Evolutionary conservation across 1,139 yeast species (phyloP), one percentile per base, ranked within the genome.

Genomic region (Candida sp.): DNA sequence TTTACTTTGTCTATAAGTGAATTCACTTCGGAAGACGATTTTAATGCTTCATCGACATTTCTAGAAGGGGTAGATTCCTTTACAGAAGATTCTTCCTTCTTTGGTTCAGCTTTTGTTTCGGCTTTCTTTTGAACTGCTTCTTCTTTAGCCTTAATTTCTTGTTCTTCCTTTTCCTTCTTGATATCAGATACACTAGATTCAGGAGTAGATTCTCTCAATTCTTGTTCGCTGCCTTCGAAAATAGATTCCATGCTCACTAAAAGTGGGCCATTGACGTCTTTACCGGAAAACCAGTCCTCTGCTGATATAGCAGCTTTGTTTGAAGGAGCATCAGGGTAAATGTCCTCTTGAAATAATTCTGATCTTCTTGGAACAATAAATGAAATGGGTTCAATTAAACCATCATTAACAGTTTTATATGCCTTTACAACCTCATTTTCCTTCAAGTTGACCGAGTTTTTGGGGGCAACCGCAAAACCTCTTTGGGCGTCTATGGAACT

Each of bases 291-390:
- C 86, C 90, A 93, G 52, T 90, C 97, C 2, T 71, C 78, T 1
- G 96, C 91, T 22, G 82, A 62, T 49, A 89, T 64, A 0, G 97
- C 95, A 1, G 97, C 84, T 54, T 80, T 75, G 36, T 71, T 76
- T 3, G 96, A 84, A 32, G 95, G 95, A 33, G 95, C 88, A 61
- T 87, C 96, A 3, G 97, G 97, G 60, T 84, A 93, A 43, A 93
- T 89, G 57, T 91, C 98, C 38, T 77, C 84, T 64, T 93, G 97
- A 73, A 93, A 93, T 54, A 85, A 82, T 58, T 93, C 98, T 2
- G 96, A 81, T 61, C 91, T 84, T 73, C 98, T 82, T 50, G 99
- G 99, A 45, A 91, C 97, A 54, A 82, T 79, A 60, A 91, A 93
- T 5, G 96, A 85, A 43, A 93, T 77, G 11, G 97, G 97, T 68